Conservation (phyloP, 208 protist species). For the Leishmania arabica region DNA sequence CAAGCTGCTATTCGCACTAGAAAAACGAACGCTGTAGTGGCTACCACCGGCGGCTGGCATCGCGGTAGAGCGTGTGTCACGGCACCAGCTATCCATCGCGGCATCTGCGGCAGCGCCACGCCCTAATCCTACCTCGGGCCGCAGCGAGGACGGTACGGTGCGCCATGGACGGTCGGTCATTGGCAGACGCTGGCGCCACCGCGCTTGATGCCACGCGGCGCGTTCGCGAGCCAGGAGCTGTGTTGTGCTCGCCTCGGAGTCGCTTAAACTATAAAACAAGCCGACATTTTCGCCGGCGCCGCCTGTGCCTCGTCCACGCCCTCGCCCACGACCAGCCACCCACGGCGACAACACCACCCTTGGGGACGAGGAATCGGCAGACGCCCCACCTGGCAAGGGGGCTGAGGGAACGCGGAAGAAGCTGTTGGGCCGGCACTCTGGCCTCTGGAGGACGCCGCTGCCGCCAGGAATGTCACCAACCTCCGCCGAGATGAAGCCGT, state of each 20-base stretch:
- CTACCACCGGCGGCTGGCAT: neutral
- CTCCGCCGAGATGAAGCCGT: conserved; percentile 17
- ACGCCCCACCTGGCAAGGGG: neutral
- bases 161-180: conserved; percentile 23
- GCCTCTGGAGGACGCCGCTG: neutral
- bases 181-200: conserved; percentile 28
- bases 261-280: neutral
- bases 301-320: neutral
- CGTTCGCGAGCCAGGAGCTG: conserved; percentile 13
- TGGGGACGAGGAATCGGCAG: neutral
- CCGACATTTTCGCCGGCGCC: neutral
- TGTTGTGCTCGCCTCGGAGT: conserved; percentile 1
- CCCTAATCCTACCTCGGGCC: neutral
- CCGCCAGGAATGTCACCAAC: neutral
- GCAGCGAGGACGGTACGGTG: conserved; percentile 8
- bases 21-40: neutral
- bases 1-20: neutral
- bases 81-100: conserved; percentile 26
- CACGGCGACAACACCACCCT: neutral
- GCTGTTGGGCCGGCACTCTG: conserved; percentile 10
- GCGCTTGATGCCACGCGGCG: conserved; percentile 35
- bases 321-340: conserved; percentile 6
- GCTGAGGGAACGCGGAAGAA: conserved; percentile 15
- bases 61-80: conserved; percentile 15
- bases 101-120: neutral